These are phyloP conservation scores for Clavaria fumosa DNA, from an alignment of 768 basidiomycete genomes.

Conservation along the genomic window DNA sequence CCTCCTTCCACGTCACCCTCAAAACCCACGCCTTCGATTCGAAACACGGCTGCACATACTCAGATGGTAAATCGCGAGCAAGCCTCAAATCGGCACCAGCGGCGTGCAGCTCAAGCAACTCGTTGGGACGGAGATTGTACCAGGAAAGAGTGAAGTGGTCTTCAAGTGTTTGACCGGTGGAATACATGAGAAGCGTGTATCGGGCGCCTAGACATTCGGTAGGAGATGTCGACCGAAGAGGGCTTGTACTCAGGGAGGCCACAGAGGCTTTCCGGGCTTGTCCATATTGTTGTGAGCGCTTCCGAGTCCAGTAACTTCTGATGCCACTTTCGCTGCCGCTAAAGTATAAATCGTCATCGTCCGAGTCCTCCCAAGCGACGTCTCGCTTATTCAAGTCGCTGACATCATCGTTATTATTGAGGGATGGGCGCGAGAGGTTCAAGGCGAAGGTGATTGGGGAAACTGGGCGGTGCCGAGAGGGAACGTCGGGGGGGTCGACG, in stretches of 20 bases:
- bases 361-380: conserved; percentile 3
- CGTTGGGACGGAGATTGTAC: conserved; percentile 45
- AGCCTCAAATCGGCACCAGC: conserved; percentile 25
- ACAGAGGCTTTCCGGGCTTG: too few relatives aligned
- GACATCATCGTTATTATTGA: not conserved
- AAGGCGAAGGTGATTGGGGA: conserved; percentile 62
- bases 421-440: conserved; percentile 14
- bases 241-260: too few relatives aligned
- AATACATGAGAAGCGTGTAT: conserved; percentile 46
- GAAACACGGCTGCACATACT: conserved; percentile 44
- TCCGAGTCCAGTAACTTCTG: too few relatives aligned
- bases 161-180: conserved; percentile 56
- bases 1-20: too few relatives aligned
- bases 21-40: conserved; percentile 37
- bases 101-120: conserved; percentile 57
- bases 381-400: conserved; percentile 5
- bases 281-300: too few relatives aligned
- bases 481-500: conserved; percentile 3
- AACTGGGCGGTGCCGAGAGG: conserved; percentile 25
- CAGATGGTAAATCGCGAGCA: conserved; percentile 18
- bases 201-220: conserved; percentile 9
- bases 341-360: too few relatives aligned
- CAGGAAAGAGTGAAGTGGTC: conserved; percentile 42
- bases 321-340: too few relatives aligned
- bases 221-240: not conserved